A percentile compares a stretch with the other conserved stretches of the same genome.
Conservation (phyloP, 306 rosid species). For the Vicia villosa region DNA sequence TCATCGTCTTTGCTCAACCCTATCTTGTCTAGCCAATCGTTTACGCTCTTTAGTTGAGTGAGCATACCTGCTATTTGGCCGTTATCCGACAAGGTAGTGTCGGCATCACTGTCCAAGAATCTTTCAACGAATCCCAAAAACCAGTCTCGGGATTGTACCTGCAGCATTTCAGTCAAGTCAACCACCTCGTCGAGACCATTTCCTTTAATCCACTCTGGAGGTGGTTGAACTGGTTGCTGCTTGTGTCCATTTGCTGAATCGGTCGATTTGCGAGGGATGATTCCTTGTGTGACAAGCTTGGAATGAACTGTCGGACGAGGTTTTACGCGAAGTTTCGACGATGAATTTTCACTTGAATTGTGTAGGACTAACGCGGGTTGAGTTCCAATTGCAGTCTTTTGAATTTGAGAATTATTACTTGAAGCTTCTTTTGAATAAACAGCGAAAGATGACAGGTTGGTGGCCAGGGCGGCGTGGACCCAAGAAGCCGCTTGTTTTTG, state of each 20-base stretch:
- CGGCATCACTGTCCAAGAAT: constrained; percentile 80
- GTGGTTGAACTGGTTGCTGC: constrained; percentile 61
- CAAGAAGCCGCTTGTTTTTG: constrained; percentile 72
- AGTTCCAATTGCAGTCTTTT: constrained; percentile 50
- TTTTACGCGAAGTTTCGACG: constrained; percentile 59
- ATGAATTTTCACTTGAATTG: constrained; percentile 51
- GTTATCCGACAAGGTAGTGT: constrained; percentile 71
- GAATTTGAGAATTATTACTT: constrained; percentile 64
- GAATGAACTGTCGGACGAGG: constrained; percentile 51
- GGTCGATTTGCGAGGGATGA: constrained; percentile 52
- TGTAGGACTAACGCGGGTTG: constrained; percentile 61
- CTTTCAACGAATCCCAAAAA: constrained; percentile 82
- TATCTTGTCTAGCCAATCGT: constrained; percentile 85
- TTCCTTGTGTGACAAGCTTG: constrained; percentile 49
- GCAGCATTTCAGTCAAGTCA: constrained; percentile 65
- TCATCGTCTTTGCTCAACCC: constrained; percentile 52
- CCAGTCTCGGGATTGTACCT: constrained; percentile 74
- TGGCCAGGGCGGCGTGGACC: constrained; percentile 86
- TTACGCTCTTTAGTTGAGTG: constrained; percentile 90
- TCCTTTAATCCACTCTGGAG: constrained; percentile 74
- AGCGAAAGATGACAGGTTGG: constrained; percentile 73
- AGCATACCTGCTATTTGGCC: constrained; percentile 91
- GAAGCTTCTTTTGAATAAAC: constrained; percentile 67
- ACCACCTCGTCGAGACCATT: constrained; percentile 69
- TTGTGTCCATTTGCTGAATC: constrained; percentile 55